Base-by-base conservation (phyloP, 805 yeast species). In the Zygotorulaspora florentina region DNA sequence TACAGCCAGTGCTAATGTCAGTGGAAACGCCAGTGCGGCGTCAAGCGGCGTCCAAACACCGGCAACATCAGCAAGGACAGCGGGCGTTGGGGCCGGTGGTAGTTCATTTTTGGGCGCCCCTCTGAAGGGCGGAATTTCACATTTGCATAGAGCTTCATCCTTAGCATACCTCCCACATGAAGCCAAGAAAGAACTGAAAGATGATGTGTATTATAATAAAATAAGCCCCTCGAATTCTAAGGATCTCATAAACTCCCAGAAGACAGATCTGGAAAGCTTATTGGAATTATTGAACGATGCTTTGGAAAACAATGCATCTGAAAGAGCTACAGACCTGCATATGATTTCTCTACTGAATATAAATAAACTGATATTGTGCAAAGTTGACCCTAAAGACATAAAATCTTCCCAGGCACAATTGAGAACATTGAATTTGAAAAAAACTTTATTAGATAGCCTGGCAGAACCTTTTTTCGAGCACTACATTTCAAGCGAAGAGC, bases 401-500 rank as follows among this genome's bases (percentile, higher is more conserved):
- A 31, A 28, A 16, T 31, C 42, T 13, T 28, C 51, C n/a, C 46
- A 35, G 6, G 34, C 43, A 6, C 45, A 45, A 25, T 18, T 27
- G 37, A 40, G 40, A 39, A 47, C 40, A 27, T 41, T 51, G 18
- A 52, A 52, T 15, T 42, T 65, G 40, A 61, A 58, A 23, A 61
- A 47, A 41, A 57, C 57, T 5, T 37, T 65, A 16, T 41, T 65
- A 36, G 62, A 65, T 40, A 61, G 66, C 54, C 43, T 65, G 18
- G 68, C 69, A 3, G 66, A 64, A 43, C 69, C 69, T 15, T 65
- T 65, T 41, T 63, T 53, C 47, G 67, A 63, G 40, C 51, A 59
- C 39, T 56, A 55, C 28, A 49, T 55, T 9, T 43, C 54, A 20
- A 48, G 47, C 20, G 59, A 48, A 18, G 56, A 52, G n/a, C 45